Evolutionary conservation across 2,329 filamentous ascomycete genomes (phyloP), one percentile per base, ranked within the genome.

Genomic region (Cercospora zeae-maydis): DNA sequence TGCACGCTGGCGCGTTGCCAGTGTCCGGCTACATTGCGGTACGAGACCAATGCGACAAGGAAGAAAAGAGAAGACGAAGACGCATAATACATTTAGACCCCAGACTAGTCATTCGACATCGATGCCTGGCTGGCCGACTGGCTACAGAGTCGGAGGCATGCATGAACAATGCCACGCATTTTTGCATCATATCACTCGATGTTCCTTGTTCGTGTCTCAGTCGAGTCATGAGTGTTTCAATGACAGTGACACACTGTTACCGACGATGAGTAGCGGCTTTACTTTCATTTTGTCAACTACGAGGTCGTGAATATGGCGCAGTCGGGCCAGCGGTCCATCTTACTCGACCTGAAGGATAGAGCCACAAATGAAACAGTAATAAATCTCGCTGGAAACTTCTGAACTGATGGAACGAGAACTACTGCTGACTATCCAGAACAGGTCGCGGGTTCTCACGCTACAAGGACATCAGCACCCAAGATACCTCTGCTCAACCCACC

Each of bases 401-500:
- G 21, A 19, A 36, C 31, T 10, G 30, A 34, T 4, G n/a, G 30
- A 21, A 8, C 2, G 42, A 47, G 21, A 47, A 1, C 2, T 4
- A 47, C 27, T 7, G 42, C 21, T 47, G 33, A 11, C 21, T 54
- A 21, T 16, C 30, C 13, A 55, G 4, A 34, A 13, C 21, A 37
- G 51, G 13, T 27, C 37, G 39, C 30, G 33, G 37, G 16, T 47
- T 49, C 24, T 27, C 9, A 16, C 30, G 33, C 56, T 57, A 58
- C n/a, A n/a, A 19, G 33, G 11, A 8, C 6, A 42, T 69, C 57
- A 96, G 77, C 92, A 96, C n/a, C 93, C 88, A 75, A 96, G 89
- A 77, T 97, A 98, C 72, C 87, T 87, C 74, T 86, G 87, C 80
- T 97, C 93, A 52, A 97, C 86, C 93, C 93, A 98, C 66, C 93